Conservation (phyloP, 768 basidiomycete species). For the Hypholoma sublateritium region DNA sequence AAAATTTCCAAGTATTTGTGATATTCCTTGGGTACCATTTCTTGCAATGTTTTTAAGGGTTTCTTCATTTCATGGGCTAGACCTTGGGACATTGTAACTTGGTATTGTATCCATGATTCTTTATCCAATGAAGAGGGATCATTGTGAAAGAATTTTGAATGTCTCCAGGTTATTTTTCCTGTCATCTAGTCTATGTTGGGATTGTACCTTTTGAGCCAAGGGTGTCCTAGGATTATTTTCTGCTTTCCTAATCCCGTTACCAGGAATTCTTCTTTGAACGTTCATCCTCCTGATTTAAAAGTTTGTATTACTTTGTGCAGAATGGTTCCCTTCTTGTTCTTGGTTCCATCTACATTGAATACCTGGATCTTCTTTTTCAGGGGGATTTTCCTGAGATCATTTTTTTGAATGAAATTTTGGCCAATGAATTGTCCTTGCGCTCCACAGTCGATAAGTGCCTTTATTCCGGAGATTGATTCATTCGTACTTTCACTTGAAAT, state of each 20-base stretch:
- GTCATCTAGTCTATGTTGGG: conserved; percentile 18
- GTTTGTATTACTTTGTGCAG: not conserved
- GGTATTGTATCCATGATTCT: not conserved
- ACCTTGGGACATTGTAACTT: not conserved
- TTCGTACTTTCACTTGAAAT: not conserved
- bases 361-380: not conserved
- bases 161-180: conserved; percentile 11
- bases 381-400: not conserved
- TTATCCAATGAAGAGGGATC: no score
- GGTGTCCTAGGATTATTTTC: conserved; percentile 15
- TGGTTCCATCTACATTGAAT: not conserved
- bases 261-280: conserved; percentile 2
- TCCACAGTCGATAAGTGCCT: conserved; percentile 8
- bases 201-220: conserved; percentile 21
- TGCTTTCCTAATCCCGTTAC: conserved; percentile 13
- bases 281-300: not conserved
- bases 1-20: conserved; percentile 2
- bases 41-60: not conserved
- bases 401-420: not conserved
- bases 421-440: conserved; percentile 16
- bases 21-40: not conserved
- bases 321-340: not conserved
- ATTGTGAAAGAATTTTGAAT: no score
- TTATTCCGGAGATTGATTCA: not conserved
- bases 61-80: not conserved